Evolutionary conservation across 1,284 basidiomycete species (phyloP).

Genomic region (Leccinum colubrinum): DNA sequence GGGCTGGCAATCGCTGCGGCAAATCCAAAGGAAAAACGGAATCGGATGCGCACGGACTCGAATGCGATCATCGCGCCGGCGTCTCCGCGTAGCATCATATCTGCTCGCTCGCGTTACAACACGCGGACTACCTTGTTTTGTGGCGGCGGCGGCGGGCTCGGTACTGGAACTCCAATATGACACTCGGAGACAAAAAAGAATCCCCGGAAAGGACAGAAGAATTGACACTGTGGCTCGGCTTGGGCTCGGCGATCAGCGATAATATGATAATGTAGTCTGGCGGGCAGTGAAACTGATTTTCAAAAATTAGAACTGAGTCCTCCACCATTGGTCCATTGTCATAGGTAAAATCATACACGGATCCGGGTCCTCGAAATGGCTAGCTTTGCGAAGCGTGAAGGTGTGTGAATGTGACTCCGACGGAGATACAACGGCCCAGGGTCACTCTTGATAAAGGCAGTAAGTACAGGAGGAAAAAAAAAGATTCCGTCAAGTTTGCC

Average conservation of each 20-base stretch:
- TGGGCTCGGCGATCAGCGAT: no score
- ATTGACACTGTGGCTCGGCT: no score
- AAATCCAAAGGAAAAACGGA: constrained; percentile 7
- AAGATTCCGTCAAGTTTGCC: neutral
- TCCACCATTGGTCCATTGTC: no score
- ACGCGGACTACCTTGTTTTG: constrained; percentile 22
- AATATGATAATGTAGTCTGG: no score
- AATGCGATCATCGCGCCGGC: constrained; percentile 26
- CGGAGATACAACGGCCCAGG: neutral
- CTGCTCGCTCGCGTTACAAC: constrained; percentile 27
- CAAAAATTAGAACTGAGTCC: no score
- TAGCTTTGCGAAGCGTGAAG: neutral
- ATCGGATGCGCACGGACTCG: constrained; percentile 25
- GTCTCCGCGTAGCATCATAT: constrained; percentile 30
- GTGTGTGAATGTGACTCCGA: neutral
- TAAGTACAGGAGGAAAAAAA: neutral
- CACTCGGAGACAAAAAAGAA: no score
- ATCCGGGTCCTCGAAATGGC: neutral
- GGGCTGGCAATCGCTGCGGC: constrained; percentile 39
- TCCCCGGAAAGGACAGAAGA: no score
- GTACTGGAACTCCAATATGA: neutral
- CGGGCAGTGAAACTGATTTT: no score
- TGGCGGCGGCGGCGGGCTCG: neutral
- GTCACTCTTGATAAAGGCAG: neutral
- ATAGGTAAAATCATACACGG: no score